Evolutionary conservation across 306 rosid genomes (phyloP).

Genomic region (Sicyos baderoa): DNA sequence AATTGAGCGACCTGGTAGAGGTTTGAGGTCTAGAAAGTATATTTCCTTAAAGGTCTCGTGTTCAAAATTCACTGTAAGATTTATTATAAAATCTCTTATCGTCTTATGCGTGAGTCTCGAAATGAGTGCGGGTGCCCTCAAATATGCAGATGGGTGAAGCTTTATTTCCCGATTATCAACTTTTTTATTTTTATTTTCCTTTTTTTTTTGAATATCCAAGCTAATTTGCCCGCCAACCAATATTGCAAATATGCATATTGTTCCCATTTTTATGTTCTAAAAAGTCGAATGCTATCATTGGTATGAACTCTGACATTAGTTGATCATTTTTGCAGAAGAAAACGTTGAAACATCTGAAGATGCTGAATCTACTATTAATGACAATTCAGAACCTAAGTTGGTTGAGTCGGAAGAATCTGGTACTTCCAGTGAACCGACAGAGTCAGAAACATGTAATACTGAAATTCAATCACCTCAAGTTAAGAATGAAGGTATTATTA

Average conservation of each 20-base stretch:
- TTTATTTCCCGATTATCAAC: too few species aligned
- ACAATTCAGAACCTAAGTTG: conserved; percentile 1
- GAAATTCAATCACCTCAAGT: conserved; percentile 1
- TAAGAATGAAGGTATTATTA: background rate
- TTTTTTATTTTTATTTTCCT: too few species aligned
- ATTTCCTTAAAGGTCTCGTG: too few species aligned
- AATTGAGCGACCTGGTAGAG: too few species aligned
- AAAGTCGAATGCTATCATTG: background rate
- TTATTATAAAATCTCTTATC: too few species aligned
- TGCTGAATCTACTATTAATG: conserved; percentile 11
- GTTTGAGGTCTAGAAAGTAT: too few species aligned
- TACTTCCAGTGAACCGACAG: conserved; percentile 1
- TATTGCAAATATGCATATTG: background rate
- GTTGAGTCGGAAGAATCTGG: conserved; percentile 8
- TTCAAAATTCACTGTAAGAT: too few species aligned
- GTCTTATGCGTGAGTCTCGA: too few species aligned
- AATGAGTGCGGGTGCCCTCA: too few species aligned
- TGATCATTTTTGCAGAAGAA: conserved; percentile 7
- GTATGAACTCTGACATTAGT: background rate
- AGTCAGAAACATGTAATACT: background rate
- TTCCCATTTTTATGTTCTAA: background rate
- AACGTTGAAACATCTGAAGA: conserved; percentile 6
- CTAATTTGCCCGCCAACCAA: too few species aligned
- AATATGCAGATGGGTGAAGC: too few species aligned
- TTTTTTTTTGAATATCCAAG: too few species aligned